A percentile compares a stretch with the other conserved stretches of the same genome.
Evolutionary conservation across 2,329 filamentous ascomycete genomes (phyloP).

Genomic region (Aulographum hederae): DNA sequence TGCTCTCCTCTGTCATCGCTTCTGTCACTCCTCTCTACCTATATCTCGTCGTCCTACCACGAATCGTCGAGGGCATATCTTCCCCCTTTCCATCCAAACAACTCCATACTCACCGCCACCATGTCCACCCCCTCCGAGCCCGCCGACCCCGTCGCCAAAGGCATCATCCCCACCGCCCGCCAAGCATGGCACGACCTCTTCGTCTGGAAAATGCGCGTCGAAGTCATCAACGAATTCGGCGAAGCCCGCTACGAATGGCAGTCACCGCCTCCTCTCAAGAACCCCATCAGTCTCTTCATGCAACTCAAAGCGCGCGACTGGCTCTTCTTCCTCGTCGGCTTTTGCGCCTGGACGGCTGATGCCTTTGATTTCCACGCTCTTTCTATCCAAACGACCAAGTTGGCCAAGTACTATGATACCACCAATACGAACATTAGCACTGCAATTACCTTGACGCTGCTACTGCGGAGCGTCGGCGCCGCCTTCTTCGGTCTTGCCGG

Average conservation of each 20-base stretch:
- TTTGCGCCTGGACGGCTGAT: conserved; percentile 62
- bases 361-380: conserved; percentile 73
- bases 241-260: conserved; percentile 53
- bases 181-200: conserved; percentile 48
- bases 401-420: conserved; percentile 38
- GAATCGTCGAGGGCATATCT: too few relatives aligned
- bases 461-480: conserved; percentile 41
- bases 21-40: too few relatives aligned
- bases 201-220: conserved; percentile 56
- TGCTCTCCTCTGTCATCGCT: too few relatives aligned
- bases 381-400: conserved; percentile 58
- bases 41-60: too few relatives aligned
- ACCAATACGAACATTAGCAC: conserved; percentile 54
- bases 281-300: conserved; percentile 51
- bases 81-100: too few relatives aligned
- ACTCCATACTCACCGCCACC: too few relatives aligned
- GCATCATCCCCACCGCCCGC: conserved; percentile 43
- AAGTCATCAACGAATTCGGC: conserved; percentile 44
- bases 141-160: conserved; percentile 50
- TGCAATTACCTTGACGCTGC: conserved; percentile 40
- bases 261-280: conserved; percentile 43
- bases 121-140: too few relatives aligned
- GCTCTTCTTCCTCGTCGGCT: conserved; percentile 57
- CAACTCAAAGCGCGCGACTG: conserved; percentile 48
- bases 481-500: conserved; percentile 36